Conservation (phyloP, 495 filamentous ascomycete genomes). For the Aspergillus leporis region DNA sequence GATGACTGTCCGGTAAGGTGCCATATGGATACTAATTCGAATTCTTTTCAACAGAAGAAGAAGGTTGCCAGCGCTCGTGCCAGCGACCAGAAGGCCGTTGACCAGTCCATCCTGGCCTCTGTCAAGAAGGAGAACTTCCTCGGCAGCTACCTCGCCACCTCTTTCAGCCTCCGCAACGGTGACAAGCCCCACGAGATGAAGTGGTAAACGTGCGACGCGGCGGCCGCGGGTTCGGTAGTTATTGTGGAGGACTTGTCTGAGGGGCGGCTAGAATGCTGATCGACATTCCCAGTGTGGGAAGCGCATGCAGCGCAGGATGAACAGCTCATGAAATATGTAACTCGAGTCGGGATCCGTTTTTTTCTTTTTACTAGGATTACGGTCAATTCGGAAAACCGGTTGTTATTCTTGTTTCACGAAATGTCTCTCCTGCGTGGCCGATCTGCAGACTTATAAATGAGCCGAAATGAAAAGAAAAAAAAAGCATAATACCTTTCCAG, state of each 20-base stretch:
- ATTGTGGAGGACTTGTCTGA: conserved; percentile 46
- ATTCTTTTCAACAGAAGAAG: conserved; percentile 78
- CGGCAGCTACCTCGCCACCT: conserved; percentile 82
- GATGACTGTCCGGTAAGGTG: not conserved
- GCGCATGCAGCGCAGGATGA: conserved; percentile 32
- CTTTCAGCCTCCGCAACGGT: conserved; percentile 95
- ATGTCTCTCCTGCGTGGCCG: conserved; percentile 35
- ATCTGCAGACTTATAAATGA: conserved; percentile 37
- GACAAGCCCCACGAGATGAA: conserved; percentile 98
- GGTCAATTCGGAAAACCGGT: conserved; percentile 40
- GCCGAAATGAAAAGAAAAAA: conserved; percentile 44
- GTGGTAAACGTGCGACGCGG: conserved; percentile 63
- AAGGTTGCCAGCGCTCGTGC: conserved; percentile 82
- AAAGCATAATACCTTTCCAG: conserved; percentile 43
- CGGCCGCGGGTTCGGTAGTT: conserved; percentile 52
- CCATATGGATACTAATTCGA: conserved; percentile 19
- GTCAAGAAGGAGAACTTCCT: conserved; percentile 96
- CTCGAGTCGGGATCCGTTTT: conserved; percentile 41
- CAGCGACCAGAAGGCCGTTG: conserved; percentile 94
- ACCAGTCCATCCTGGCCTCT: conserved; percentile 84
- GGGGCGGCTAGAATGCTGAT: conserved; percentile 46
- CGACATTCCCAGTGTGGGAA: conserved; percentile 27
- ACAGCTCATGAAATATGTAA: conserved; percentile 47
- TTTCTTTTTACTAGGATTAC: conserved; percentile 31
- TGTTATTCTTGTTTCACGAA: conserved; percentile 39